These are phyloP conservation scores for Nakataea oryzae DNA, from an alignment of 2,329 filamentous ascomycete genomes.

Conservation along the genomic window DNA sequence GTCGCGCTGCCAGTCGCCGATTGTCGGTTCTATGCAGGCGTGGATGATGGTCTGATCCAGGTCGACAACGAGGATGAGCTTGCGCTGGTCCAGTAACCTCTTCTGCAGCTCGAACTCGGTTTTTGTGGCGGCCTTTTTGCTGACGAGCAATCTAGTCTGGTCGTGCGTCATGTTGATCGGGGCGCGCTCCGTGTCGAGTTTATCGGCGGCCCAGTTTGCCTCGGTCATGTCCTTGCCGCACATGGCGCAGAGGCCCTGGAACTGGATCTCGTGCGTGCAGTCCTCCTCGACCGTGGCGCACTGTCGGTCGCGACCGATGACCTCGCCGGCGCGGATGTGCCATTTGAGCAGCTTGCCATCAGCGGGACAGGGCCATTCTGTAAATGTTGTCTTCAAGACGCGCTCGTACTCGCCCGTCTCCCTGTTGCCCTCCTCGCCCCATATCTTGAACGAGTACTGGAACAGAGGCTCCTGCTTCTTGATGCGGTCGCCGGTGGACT, in stretches of 20 bases:
- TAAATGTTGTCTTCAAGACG: constrained; percentile 58
- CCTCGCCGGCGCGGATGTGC: constrained; percentile 59
- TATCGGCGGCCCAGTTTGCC: constrained; percentile 72
- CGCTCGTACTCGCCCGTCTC: constrained; percentile 49
- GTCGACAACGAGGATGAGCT: constrained; percentile 90
- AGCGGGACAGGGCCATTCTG: constrained; percentile 71
- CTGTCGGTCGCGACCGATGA: constrained; percentile 46
- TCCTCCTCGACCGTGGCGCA: constrained; percentile 77
- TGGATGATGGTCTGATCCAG: constrained; percentile 98
- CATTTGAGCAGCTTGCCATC: constrained; percentile 73
- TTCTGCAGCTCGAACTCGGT: constrained; percentile 81
- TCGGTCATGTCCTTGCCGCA: constrained; percentile 97
- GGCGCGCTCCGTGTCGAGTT: constrained; percentile 71
- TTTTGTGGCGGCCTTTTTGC: constrained; percentile 65
- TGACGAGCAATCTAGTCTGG: constrained; percentile 78
- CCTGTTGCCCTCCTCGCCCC: constrained; percentile 63
- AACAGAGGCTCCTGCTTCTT: constrained; percentile 69
- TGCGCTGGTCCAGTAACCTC: constrained; percentile 67
- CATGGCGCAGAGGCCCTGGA: constrained; percentile 77
- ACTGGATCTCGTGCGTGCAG: constrained; percentile 86
- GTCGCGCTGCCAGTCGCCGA: constrained; percentile 91
- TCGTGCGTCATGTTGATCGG: constrained; percentile 94
- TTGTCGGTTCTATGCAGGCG: constrained; percentile 90
- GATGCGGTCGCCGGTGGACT: constrained; percentile 63
- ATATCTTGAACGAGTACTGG: constrained; percentile 78